A percentile compares a stretch with the other conserved stretches of the same genome.
Conservation (phyloP, 1,284 basidiomycete genomes). For the Ceratobasidium theobromae region DNA sequence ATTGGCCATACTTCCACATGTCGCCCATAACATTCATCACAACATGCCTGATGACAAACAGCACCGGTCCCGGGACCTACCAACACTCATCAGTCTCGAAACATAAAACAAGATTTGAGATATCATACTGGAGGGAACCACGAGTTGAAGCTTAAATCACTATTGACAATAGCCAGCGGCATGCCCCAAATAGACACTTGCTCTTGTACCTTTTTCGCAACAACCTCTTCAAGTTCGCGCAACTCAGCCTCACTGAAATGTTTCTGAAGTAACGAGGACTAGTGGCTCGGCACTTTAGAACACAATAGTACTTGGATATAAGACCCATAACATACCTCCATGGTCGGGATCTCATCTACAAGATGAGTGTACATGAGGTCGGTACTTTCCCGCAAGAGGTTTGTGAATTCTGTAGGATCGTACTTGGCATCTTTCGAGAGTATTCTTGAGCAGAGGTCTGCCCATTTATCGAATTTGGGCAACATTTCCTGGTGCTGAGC, state of each 20-base stretch:
- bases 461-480: background rate
- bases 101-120: background rate
- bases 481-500: background rate
- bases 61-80: background rate
- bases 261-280: background rate
- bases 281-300: background rate
- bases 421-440: background rate
- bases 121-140: background rate
- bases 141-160: background rate
- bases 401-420: background rate
- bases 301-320: background rate
- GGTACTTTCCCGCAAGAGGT: background rate
- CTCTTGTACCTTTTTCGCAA: background rate
- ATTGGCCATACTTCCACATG: slow-evolving; percentile 24
- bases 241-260: background rate
- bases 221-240: background rate
- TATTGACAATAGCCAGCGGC: background rate
- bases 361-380: background rate
- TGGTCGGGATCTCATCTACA: background rate
- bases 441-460: background rate
- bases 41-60: background rate
- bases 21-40: background rate
- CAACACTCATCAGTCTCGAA: background rate
- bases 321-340: background rate
- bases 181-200: background rate